Evolutionary conservation across 192 early-diverging fungal genomes (phyloP).

Genomic region (Entomortierella parvispora): DNA sequence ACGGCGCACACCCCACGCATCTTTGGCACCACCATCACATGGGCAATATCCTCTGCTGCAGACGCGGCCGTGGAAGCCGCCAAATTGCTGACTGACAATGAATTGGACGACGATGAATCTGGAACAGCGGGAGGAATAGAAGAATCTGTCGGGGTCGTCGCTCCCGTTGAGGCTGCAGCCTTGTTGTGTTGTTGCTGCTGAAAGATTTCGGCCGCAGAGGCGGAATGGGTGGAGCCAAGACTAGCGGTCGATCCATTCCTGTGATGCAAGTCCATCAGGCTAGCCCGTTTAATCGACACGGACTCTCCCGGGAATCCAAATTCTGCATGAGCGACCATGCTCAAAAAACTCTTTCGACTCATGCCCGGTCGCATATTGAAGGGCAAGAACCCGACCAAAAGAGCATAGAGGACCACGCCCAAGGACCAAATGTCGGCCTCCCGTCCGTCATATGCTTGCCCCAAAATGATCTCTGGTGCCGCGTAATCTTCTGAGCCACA

Average conservation of each 20-base stretch:
- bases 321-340: conserved; percentile 69
- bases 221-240: conserved; percentile 1
- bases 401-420: conserved; percentile 80
- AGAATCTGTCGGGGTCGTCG: background rate
- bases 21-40: conserved; percentile 25
- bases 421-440: conserved; percentile 84
- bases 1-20: conserved; percentile 34
- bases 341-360: conserved; percentile 62
- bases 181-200: conserved; percentile 3
- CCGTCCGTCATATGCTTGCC: conserved; percentile 72
- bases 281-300: conserved; percentile 24
- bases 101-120: background rate
- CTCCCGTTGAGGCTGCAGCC: background rate
- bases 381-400: conserved; percentile 79
- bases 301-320: conserved; percentile 65
- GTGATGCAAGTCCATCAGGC: conserved; percentile 18
- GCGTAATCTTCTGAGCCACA: conserved; percentile 85
- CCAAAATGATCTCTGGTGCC: conserved; percentile 75
- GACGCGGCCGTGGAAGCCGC: background rate
- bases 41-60: background rate
- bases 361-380: conserved; percentile 73
- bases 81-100: background rate
- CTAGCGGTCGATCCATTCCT: conserved; percentile 10
- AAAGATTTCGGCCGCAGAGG: background rate
- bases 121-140: conserved; percentile 2